phyloP scores from a whole-genome alignment of 352 stramenopile genomes.

The Phytophthora macrochlamydospora region DNA sequence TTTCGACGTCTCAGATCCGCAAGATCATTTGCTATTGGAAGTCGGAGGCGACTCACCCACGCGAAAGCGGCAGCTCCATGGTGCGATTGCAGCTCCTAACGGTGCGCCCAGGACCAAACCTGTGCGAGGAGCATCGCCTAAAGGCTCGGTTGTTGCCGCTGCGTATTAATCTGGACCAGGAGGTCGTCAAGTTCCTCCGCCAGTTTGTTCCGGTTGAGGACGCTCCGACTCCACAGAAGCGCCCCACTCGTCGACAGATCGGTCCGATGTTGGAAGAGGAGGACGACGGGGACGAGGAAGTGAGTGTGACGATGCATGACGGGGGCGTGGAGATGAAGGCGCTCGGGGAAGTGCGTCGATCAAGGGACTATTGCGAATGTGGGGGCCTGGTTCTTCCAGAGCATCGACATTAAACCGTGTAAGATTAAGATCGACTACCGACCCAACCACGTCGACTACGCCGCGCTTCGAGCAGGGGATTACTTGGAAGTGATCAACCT shows the following conservation, averaged over 20 bases:
- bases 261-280: conserved; percentile 34
- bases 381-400: conserved; percentile 87
- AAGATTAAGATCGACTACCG: conserved; percentile 93
- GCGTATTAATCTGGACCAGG: conserved; percentile 87
- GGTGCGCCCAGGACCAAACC: conserved; percentile 70
- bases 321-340: conserved; percentile 60
- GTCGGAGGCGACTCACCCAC: conserved; percentile 77
- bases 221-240: conserved; percentile 12
- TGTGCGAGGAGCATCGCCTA: conserved; percentile 85
- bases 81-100: conserved; percentile 82
- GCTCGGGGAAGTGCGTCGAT: conserved; percentile 19
- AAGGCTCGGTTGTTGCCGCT: conserved; percentile 78
- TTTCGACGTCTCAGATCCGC: conserved; percentile 89
- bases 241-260: conserved; percentile 8
- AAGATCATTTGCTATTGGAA: conserved; percentile 93
- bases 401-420: conserved; percentile 83
- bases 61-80: conserved; percentile 87
- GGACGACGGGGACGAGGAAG: conserved; percentile 40
- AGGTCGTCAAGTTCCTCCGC: conserved; percentile 86
- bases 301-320: conserved; percentile 31
- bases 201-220: conserved; percentile 77
- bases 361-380: conserved; percentile 51
- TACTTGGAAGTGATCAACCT: conserved; percentile 91
- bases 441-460: conserved; percentile 87
- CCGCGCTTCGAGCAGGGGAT: conserved; percentile 78